Conservation (phyloP, 345 rosid genomes). For the Microthlaspi erraticum region DNA sequence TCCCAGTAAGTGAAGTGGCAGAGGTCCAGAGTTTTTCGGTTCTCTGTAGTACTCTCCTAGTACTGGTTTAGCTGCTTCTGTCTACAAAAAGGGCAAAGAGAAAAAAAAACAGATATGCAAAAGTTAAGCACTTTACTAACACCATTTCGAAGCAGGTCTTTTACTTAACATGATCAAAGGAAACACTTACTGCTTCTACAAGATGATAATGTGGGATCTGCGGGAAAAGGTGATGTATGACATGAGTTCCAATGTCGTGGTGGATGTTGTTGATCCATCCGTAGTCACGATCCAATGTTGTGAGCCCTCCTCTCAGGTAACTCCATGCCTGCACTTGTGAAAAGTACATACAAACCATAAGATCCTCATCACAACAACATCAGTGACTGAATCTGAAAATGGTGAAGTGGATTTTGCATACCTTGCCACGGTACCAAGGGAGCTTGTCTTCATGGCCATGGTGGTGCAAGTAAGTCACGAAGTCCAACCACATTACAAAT, state of each 20-base stretch:
- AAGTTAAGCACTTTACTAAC: background rate
- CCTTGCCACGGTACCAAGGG: constrained; percentile 94
- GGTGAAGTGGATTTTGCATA: background rate
- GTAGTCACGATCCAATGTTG: constrained; percentile 82
- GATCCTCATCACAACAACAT: background rate
- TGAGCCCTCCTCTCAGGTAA: constrained; percentile 87
- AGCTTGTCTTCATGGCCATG: constrained; percentile 82
- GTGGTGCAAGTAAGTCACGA: constrained; percentile 84
- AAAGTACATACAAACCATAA: background rate
- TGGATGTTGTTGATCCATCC: constrained; percentile 90
- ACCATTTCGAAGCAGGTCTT: constrained; percentile 5
- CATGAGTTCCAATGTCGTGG: constrained; percentile 97
- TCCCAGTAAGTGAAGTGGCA: constrained; percentile 66
- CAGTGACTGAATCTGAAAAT: background rate
- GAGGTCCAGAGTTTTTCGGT: constrained; percentile 66
- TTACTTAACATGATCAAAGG: constrained; percentile 60
- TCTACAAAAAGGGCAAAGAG: constrained; percentile 44
- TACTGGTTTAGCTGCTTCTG: constrained; percentile 81
- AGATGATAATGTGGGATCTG: constrained; percentile 96
- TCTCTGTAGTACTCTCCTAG: constrained; percentile 74
- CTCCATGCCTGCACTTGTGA: constrained; percentile 69
- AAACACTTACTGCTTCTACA: constrained; percentile 81
- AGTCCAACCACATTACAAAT: constrained; percentile 79
- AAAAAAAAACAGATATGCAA: background rate
- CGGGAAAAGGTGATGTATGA: constrained; percentile 90